These are phyloP conservation scores for Trichoderma guizhouense DNA, from an alignment of 2,329 filamentous ascomycete genomes.

Conservation along the genomic window DNA sequence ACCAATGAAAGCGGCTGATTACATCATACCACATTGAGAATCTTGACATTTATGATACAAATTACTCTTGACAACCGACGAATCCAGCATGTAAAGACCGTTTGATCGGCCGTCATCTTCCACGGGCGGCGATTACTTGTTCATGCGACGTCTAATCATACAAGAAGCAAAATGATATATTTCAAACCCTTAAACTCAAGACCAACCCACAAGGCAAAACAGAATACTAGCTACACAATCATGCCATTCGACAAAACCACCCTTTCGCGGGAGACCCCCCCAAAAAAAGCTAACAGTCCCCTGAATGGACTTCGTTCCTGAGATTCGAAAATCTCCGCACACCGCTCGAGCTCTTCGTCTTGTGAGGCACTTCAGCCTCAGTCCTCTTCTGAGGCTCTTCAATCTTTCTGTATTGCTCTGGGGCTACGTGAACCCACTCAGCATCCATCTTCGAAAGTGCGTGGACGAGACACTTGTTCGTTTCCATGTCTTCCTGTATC, in stretches of 20 bases:
- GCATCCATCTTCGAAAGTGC: background rate
- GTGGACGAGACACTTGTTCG: constrained; percentile 1
- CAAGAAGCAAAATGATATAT: background rate
- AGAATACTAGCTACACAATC: background rate
- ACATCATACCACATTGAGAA: background rate
- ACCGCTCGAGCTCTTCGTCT: background rate
- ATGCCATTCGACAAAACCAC: background rate
- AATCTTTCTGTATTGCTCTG: background rate
- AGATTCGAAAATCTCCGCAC: background rate
- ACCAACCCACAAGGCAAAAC: background rate
- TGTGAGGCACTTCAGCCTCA: background rate
- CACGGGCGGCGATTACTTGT: background rate
- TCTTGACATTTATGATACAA: background rate
- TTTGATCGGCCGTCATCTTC: background rate
- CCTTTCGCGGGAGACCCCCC: background rate
- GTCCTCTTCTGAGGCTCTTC: background rate
- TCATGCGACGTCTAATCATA: background rate
- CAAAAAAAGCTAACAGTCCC: background rate
- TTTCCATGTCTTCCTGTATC: background rate
- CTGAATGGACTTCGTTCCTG: background rate
- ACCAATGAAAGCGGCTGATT: background rate
- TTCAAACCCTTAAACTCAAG: background rate
- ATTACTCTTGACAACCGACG: background rate
- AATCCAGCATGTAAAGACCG: background rate
- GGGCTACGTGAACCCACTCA: background rate